Base-by-base conservation (phyloP, 1,139 yeast species). In the Hansenula anomala region DNA sequence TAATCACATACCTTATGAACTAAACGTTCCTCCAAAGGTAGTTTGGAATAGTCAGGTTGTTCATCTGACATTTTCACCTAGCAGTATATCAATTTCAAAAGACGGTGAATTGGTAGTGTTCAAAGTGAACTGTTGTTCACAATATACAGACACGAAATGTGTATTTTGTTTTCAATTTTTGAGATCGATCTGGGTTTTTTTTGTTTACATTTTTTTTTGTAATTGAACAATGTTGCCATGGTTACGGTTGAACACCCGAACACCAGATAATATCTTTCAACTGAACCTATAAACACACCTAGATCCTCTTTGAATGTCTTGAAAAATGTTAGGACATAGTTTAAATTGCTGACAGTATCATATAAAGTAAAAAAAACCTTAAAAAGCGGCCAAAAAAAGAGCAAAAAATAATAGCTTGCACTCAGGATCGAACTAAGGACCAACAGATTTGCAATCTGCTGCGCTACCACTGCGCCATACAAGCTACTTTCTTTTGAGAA, bases 401-500 rank as follows among this genome's bases (percentile, higher is more conserved):
- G 28, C 33, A 44, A 49, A 56, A 61, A 56, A 56, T 40, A 41
- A 30, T 42, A 80, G 87, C 86, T 79, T 77, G 81, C 75, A 72
- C 84, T 76, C 87, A 78, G 88, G 76, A 59, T 80, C 77, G 88
- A 80, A 80, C 88, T 78, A 73, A 75, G 83, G 87, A 80, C 87
- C 86, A 79, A 78, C 83, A 80, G 87, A 80, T 80, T 80, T 80
- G 88, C 87, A 80, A 80, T 80, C 87, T 80, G 83, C 85, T 80
- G 86, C 88, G 86, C 86, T 80, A 80, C 87, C 87, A 76, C 87
- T 80, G 86, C 85, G 87, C 87, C 86, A 80, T 69, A 73, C 80
- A 75, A 75, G 82, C 84, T 11, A 16, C n/a, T n/a, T n/a, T n/a
- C n/a, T n/a, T n/a, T n/a, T n/a, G n/a, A n/a, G n/a, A n/a, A n/a